Base-by-base conservation (phyloP, 2,329 filamentous ascomycete species). In the Davidsoniella eucalypti region DNA sequence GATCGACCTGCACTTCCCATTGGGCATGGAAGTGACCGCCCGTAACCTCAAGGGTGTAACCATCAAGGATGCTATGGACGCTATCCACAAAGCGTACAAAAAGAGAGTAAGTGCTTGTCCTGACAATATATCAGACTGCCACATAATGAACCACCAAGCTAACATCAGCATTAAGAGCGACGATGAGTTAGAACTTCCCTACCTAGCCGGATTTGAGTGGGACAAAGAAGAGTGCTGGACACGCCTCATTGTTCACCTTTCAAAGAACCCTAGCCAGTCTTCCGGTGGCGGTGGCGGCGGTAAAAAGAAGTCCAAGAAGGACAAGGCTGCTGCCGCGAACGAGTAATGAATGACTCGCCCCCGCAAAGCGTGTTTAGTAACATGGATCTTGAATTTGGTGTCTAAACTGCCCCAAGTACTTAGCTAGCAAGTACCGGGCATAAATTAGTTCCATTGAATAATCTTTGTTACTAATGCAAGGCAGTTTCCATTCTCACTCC, bases 181-280 rank as follows among this genome's bases (percentile, higher is more conserved):
- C 61, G 90, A 96, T 64, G 90, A 95, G 65, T 73, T 96, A 54
- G 84, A 90, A 51, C 73, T 76, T 57, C 86, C 88, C 56, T 87
- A 88, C 73, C 81, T 96, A 58, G 82, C 82, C 60, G 90, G 90
- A 57, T 95, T 96, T 70, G 87, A 94, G 73, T 95, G 88, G 88
- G 84, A 94, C 68, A 85, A 83, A 64, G 84, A 94, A 58, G 86
- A 94, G 67, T 87, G 80, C 62, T 94, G 87, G 80, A 90, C 85
- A 50, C 77, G 79, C 56, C 75, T 96, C 61, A 72, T 93, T 60
- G 87, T 95, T 55, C 54, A 92, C 67, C 84, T 90, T 63, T 81
- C 82, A 65, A 81, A 80, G 66, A 75, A 82, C 58, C 78, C 77
- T 54, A 73, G 74, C 18, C 67, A 67, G 46, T 66, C 71, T 54